A percentile compares a stretch with the other conserved stretches of the same genome.
phyloP scores from a whole-genome alignment of 2,329 filamentous ascomycete genomes.

The Claviceps arundinis region DNA sequence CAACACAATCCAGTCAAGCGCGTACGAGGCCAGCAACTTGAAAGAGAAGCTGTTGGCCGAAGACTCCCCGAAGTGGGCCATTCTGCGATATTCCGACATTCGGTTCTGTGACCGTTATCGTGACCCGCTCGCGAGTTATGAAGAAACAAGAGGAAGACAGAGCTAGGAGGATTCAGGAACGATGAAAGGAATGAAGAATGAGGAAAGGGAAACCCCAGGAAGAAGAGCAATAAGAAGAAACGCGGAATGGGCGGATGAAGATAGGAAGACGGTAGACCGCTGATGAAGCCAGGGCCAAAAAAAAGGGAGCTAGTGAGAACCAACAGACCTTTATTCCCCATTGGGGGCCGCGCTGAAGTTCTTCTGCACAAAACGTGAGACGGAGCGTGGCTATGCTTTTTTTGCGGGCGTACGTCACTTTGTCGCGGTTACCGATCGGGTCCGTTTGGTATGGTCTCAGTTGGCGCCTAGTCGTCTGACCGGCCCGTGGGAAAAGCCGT shows the following conservation, averaged over 20 bases:
- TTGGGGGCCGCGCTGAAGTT: too few relatives aligned
- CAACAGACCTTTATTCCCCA: too few relatives aligned
- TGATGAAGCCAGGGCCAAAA: too few relatives aligned
- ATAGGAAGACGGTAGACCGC: too few relatives aligned
- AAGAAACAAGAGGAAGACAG: neutral
- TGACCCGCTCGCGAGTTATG: neutral
- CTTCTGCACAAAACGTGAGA: neutral
- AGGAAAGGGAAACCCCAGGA: neutral
- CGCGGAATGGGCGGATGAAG: neutral
- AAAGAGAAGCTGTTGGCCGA: conserved; percentile 16
- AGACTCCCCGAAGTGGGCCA: conserved; percentile 12
- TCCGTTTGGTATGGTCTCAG: neutral
- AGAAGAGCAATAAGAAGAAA: neutral
- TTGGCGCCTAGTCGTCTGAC: neutral
- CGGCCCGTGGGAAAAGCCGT: too few relatives aligned
- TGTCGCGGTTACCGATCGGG: neutral
- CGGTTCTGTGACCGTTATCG: neutral
- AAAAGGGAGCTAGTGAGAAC: too few relatives aligned
- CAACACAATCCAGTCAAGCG: conserved; percentile 62
- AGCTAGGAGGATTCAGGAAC: neutral
- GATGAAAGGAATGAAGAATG: too few relatives aligned
- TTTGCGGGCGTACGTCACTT: neutral
- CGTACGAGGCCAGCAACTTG: conserved; percentile 46
- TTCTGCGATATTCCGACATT: conserved; percentile 17
- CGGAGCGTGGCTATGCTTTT: neutral